Percentiles rank a stretch among this genome's conserved stretches.
phyloP scores from a whole-genome alignment of 1,284 basidiomycete species.

The Coniferiporia weirii region DNA sequence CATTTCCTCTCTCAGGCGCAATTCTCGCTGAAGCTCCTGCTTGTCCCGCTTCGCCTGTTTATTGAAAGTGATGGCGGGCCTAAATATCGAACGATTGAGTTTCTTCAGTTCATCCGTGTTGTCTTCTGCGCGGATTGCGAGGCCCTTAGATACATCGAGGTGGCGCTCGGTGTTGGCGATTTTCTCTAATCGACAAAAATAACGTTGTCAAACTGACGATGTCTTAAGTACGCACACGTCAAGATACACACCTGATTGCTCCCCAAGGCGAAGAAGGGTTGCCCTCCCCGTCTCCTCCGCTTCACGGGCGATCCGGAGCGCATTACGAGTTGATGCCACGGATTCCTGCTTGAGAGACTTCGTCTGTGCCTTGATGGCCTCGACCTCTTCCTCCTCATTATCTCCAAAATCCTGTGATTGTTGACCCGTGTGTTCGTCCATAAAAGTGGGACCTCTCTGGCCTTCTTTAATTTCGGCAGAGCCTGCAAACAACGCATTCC shows the following conservation, averaged over 20 bases:
- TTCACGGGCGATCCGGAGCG: conserved; percentile 87
- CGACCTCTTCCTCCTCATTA: conserved; percentile 93
- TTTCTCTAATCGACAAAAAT: conserved; percentile 49
- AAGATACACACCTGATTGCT: conserved; percentile 81
- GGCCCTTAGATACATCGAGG: conserved; percentile 89
- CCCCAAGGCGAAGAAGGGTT: conserved; percentile 84
- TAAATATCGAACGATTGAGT: conserved; percentile 94
- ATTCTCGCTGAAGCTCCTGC: conserved; percentile 83
- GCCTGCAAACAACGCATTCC: conserved; percentile 72
- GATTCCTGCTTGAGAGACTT: conserved; percentile 91
- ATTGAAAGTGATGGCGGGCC: conserved; percentile 86
- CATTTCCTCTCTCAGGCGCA: conserved; percentile 88
- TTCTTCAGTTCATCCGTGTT: conserved; percentile 92
- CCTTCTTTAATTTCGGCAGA: conserved; percentile 51
- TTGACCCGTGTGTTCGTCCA: conserved; percentile 45
- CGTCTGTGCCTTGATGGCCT: conserved; percentile 94
- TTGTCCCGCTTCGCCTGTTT: conserved; percentile 89
- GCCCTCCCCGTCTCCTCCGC: conserved; percentile 93
- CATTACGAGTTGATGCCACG: conserved; percentile 88
- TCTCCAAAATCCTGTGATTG: conserved; percentile 54
- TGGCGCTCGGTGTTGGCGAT: conserved; percentile 96
- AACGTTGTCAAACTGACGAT: neutral
- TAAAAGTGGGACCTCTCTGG: conserved; percentile 45
- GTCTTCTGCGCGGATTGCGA: conserved; percentile 87
- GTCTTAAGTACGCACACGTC: neutral